Evolutionary conservation across 2,329 filamentous ascomycete genomes (phyloP).

Genomic region (Laburnicola sp.): DNA sequence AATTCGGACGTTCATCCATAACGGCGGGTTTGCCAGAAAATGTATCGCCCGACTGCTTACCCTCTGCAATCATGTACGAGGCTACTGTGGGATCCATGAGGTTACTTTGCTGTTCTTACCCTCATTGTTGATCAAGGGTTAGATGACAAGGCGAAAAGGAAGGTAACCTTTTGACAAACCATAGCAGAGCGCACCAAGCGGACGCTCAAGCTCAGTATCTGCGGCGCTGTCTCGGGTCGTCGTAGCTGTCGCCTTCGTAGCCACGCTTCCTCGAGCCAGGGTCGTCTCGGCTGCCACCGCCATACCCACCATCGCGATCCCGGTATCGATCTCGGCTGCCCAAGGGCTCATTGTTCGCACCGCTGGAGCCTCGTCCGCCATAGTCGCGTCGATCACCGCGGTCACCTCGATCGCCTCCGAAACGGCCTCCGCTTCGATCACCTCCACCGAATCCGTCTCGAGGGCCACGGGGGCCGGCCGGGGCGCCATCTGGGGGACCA

Average conservation of each 20-base stretch:
- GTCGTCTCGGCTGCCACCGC: conserved; percentile 36
- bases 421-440: conserved; percentile 34
- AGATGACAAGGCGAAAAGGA: conserved; percentile 32
- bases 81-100: conserved; percentile 19
- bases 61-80: conserved; percentile 20
- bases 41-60: conserved; percentile 26
- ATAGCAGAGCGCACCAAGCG: conserved; percentile 24
- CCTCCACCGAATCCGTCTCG: conserved; percentile 42
- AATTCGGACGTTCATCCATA: not conserved
- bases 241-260: conserved; percentile 78
- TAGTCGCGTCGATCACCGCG: conserved; percentile 24
- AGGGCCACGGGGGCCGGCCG: conserved; percentile 51
- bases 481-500: conserved; percentile 52
- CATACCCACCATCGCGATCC: conserved; percentile 31
- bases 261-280: conserved; percentile 58
- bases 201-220: conserved; percentile 55
- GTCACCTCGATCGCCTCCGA: conserved; percentile 4
- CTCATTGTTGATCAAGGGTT: conserved; percentile 36
- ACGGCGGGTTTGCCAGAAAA: not conserved
- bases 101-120: conserved; percentile 39
- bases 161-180: conserved; percentile 47
- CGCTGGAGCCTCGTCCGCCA: conserved; percentile 56
- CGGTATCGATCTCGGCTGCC: conserved; percentile 59
- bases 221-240: conserved; percentile 68
- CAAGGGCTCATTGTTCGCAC: conserved; percentile 84